Evolutionary conservation across 768 basidiomycete species (phyloP).

Genomic region (Russula griseocarnosa): DNA sequence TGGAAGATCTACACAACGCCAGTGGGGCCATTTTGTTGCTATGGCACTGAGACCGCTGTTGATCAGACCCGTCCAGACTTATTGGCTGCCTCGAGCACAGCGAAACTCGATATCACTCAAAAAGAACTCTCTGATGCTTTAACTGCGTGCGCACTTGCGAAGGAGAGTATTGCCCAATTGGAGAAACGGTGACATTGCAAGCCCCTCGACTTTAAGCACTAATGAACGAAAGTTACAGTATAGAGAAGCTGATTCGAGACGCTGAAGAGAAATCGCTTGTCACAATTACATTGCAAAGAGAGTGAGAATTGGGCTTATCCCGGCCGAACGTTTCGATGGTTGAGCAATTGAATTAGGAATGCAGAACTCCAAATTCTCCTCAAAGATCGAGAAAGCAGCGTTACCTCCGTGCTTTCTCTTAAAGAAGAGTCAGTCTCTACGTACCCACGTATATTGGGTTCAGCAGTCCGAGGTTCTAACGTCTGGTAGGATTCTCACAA

Average conservation of each 20-base stretch:
- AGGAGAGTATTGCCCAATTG: slow-evolving; percentile 1
- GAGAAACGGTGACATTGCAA: slow-evolving; percentile 14
- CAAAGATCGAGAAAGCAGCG: slow-evolving; percentile 13
- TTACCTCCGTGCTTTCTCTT: slow-evolving; percentile 7
- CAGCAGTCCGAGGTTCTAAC: neutral
- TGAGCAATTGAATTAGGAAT: slow-evolving; percentile 18
- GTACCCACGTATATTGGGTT: neutral
- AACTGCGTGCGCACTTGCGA: slow-evolving; percentile 12
- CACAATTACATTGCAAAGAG: slow-evolving; percentile 10
- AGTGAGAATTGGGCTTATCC: slow-evolving; percentile 6
- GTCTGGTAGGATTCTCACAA: slow-evolving; percentile 10
- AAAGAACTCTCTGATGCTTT: slow-evolving; percentile 21
- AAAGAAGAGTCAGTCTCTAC: slow-evolving; percentile 26
- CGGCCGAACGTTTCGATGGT: neutral
- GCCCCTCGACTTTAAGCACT: neutral
- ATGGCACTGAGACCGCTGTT: neutral
- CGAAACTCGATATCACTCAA: slow-evolving; percentile 21
- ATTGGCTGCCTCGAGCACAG: slow-evolving; percentile 9
- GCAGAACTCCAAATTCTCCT: slow-evolving; percentile 22
- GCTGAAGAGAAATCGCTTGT: slow-evolving; percentile 11
- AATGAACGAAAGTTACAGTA: slow-evolving; percentile 7
- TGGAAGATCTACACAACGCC: slow-evolving; percentile 22
- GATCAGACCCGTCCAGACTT: slow-evolving; percentile 7
- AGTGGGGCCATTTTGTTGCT: slow-evolving; percentile 11
- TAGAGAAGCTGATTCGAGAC: slow-evolving; percentile 10